Evolutionary conservation across 768 basidiomycete genomes (phyloP).

Genomic region (Pulveroboletus sp.): DNA sequence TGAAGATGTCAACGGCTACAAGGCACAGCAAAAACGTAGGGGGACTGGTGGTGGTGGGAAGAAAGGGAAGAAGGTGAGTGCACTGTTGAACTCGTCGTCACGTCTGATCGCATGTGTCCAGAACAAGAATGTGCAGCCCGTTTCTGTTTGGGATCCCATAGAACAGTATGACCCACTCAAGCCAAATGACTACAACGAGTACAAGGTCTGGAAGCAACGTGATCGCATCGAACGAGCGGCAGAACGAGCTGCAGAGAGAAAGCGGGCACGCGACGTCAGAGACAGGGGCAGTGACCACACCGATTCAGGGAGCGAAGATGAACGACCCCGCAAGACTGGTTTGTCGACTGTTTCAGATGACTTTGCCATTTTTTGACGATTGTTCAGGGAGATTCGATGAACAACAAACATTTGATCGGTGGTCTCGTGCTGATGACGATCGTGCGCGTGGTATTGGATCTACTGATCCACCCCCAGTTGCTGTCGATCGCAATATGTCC

Average conservation of each 20-base stretch:
- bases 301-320: constrained; percentile 66
- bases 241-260: constrained; percentile 59
- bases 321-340: constrained; percentile 71
- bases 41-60: constrained; percentile 45
- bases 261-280: constrained; percentile 51
- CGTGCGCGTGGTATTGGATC: constrained; percentile 26
- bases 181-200: constrained; percentile 89
- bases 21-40: constrained; percentile 51
- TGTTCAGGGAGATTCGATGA: constrained; percentile 35
- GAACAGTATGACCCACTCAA: constrained; percentile 80
- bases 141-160: constrained; percentile 70
- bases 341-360: constrained; percentile 10
- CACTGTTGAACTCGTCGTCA: not conserved
- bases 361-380: constrained; percentile 22
- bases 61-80: constrained; percentile 60
- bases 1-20: constrained; percentile 86
- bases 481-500: constrained; percentile 49
- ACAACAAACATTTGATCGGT: constrained; percentile 44
- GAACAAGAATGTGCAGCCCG: constrained; percentile 58
- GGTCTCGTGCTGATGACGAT: constrained; percentile 55
- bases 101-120: constrained; percentile 24
- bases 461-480: constrained; percentile 29
- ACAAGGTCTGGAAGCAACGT: constrained; percentile 75
- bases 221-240: constrained; percentile 70
- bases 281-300: constrained; percentile 55